Evolutionary conservation across 2,329 filamentous ascomycete genomes (phyloP).

Genomic region (Daldinia sp.): DNA sequence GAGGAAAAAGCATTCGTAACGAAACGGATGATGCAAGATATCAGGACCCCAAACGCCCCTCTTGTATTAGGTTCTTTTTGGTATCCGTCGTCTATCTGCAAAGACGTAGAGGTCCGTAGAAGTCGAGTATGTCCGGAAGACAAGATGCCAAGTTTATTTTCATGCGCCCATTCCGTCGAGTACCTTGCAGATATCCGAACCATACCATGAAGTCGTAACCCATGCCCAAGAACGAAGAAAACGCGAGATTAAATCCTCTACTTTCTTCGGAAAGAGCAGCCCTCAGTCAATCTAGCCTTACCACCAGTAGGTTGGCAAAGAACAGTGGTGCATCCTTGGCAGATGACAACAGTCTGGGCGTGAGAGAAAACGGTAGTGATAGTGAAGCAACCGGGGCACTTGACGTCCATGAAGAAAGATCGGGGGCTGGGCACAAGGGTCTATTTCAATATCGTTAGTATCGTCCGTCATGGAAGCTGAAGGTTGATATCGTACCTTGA

Average conservation of each 20-base stretch:
- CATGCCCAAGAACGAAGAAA: constrained; percentile 54
- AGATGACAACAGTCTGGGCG: constrained; percentile 99
- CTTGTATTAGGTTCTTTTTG: constrained; percentile 64
- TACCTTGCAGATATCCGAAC: constrained; percentile 67
- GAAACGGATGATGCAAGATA: constrained; percentile 75
- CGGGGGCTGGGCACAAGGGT: constrained; percentile 94
- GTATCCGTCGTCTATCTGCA: constrained; percentile 79
- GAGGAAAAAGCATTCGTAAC: constrained; percentile 55
- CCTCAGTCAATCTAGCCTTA: constrained; percentile 98
- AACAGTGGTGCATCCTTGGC: constrained; percentile 98
- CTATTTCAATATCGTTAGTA: constrained; percentile 56
- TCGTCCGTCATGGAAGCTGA: constrained; percentile 1
- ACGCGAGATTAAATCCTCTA: constrained; percentile 68
- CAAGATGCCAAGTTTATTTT: constrained; percentile 48
- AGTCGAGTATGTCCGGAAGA: constrained; percentile 49
- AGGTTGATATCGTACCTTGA: constrained; percentile 78
- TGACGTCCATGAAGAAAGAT: constrained; percentile 99
- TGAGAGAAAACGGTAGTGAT: constrained; percentile 99
- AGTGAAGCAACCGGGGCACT: constrained; percentile 99
- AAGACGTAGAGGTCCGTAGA: constrained; percentile 53
- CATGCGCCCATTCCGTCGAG: constrained; percentile 60
- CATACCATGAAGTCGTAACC: constrained; percentile 61
- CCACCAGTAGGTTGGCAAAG: constrained; percentile 99
- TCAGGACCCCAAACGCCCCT: constrained; percentile 81
- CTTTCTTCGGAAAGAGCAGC: constrained; percentile 99